Base-by-base conservation (phyloP, 1,284 basidiomycete genomes). In the Psilocybe mexicana region DNA sequence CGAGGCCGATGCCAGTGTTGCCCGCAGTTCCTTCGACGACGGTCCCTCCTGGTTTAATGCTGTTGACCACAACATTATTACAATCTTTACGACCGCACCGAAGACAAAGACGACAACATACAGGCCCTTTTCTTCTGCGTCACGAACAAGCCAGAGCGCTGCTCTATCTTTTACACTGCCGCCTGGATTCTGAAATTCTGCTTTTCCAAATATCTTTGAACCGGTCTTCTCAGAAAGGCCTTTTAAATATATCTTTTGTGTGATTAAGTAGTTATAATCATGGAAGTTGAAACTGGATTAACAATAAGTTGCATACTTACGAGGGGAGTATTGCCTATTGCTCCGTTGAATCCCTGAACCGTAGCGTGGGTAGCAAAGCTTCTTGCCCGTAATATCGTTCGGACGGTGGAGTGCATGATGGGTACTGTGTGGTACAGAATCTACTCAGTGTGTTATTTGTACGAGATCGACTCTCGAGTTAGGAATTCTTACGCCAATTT, bases 171-270 rank as follows among this genome's bases (percentile, higher is more conserved):
- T 99, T 68, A 99, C 94, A 64, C 93, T 96, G 45, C 97, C 97
- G n/a, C 97, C 97, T 0, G 97, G 97, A 68, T 98, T 97, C 79
- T 97, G 94, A 72, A 98, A 96, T 76, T 99, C 96, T 50, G 95
- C 94, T 74, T 99, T 99, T 45, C 93, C 96, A 61, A 90, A 87
- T 60, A 99, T 94, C 60, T 88, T 87, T 61, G 87, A 89, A n/a
- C 96, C 96, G 0, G 88, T 93, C 72, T 86, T 86, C 62, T 95
- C 86, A n/a, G 94, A 97, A 25, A 98, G 80, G 30, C 78, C 77
- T 74, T 92, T 88, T 55, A 97, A 80, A 64, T 88, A 85, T 62
- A 97, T 94, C 94, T 96, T 65, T 18, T 14, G 36, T 26, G 38
- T 23, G 33, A 36, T 43, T 44, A 30, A 14, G 40, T 23, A 24